phyloP scores from a whole-genome alignment of 2,329 filamentous ascomycete genomes.

The Fusarium fujikuroi region DNA sequence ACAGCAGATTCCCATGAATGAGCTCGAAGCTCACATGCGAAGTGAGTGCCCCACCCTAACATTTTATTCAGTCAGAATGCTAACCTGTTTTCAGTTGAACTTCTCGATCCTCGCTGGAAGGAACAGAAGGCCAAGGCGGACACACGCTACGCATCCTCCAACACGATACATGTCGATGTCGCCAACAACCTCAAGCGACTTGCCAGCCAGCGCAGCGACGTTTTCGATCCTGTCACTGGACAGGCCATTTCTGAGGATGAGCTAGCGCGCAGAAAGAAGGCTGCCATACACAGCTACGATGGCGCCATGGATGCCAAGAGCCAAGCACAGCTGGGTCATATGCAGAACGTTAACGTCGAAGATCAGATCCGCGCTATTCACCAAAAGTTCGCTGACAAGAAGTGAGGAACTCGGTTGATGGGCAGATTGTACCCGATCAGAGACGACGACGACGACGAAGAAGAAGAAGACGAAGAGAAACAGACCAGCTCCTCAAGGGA shows the following conservation, averaged over 20 bases:
- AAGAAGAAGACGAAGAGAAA: slow-evolving; percentile 6
- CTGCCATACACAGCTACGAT: slow-evolving; percentile 73
- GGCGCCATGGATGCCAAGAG: slow-evolving; percentile 70
- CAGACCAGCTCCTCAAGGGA: background rate
- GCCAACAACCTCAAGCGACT: slow-evolving; percentile 96
- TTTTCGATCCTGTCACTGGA: slow-evolving; percentile 81
- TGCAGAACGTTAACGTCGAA: slow-evolving; percentile 80
- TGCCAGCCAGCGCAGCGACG: slow-evolving; percentile 85
- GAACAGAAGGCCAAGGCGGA: slow-evolving; percentile 93
- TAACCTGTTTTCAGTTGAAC: slow-evolving; percentile 74
- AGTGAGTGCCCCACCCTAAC: slow-evolving; percentile 61
- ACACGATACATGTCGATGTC: slow-evolving; percentile 85
- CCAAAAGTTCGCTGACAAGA: slow-evolving; percentile 61
- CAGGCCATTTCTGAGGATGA: slow-evolving; percentile 78
- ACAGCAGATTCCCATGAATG: slow-evolving; percentile 85
- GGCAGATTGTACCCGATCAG: background rate
- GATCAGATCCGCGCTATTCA: slow-evolving; percentile 80
- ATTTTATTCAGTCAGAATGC: slow-evolving; percentile 14
- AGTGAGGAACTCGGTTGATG: slow-evolving; percentile 37
- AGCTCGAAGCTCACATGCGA: slow-evolving; percentile 92
- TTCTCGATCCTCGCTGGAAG: slow-evolving; percentile 94
- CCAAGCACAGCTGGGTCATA: slow-evolving; percentile 63
- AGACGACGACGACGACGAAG: slow-evolving; percentile 2
- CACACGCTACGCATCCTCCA: slow-evolving; percentile 84
- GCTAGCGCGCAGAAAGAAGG: slow-evolving; percentile 78